phyloP scores from a whole-genome alignment of 805 yeast species.

The Starmera caribaea region DNA sequence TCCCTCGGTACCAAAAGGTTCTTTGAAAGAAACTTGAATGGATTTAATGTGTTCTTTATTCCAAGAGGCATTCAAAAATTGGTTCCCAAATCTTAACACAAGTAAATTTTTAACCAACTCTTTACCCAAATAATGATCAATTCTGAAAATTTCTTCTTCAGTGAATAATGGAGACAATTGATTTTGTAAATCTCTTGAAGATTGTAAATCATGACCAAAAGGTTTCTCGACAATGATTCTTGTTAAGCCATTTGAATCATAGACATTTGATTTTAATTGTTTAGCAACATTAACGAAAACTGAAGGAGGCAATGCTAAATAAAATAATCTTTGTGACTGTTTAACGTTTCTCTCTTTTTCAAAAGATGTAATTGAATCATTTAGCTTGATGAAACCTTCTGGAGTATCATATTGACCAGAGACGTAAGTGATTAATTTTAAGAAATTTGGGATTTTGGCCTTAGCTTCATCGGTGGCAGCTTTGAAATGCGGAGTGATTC shows the following conservation, averaged over 20 bases:
- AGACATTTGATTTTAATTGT: slow-evolving; percentile 58
- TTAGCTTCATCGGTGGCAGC: slow-evolving; percentile 33
- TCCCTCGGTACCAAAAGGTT: slow-evolving; percentile 98
- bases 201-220: slow-evolving; percentile 83
- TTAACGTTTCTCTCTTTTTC: slow-evolving; percentile 39
- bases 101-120: slow-evolving; percentile 94
- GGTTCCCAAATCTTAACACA: slow-evolving; percentile 85
- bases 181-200: slow-evolving; percentile 68
- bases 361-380: slow-evolving; percentile 42
- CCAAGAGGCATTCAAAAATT: slow-evolving; percentile 84
- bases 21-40: slow-evolving; percentile 89
- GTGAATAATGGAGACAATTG: slow-evolving; percentile 76
- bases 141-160: slow-evolving; percentile 89
- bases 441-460: slow-evolving; percentile 50
- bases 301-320: slow-evolving; percentile 91
- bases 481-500: slow-evolving; percentile 57
- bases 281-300: slow-evolving; percentile 75
- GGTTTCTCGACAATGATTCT: slow-evolving; percentile 94
- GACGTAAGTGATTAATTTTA: slow-evolving; percentile 55
- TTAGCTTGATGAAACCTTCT: slow-evolving; percentile 60
- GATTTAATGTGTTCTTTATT: slow-evolving; percentile 66
- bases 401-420: slow-evolving; percentile 73
- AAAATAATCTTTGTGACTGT: slow-evolving; percentile 73
- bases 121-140: slow-evolving; percentile 96
- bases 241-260: slow-evolving; percentile 59